Conservation (phyloP, 768 basidiomycete genomes). For the Astraeus odoratus region DNA sequence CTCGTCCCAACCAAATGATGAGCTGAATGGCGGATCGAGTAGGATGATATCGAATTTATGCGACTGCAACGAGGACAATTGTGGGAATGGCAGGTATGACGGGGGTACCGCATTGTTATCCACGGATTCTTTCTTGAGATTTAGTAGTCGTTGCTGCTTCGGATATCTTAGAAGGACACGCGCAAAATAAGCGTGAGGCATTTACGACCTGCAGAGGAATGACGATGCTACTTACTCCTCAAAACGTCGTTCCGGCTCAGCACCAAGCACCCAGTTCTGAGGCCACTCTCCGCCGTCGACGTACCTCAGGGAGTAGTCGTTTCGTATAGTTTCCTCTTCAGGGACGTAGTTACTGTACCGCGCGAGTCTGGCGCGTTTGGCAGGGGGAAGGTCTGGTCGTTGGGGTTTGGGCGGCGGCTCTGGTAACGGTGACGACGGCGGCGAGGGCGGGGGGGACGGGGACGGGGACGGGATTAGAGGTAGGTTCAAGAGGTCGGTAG, state of each 20-base stretch:
- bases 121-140: slow-evolving; percentile 77
- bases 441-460: slow-evolving; percentile 43
- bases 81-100: slow-evolving; percentile 58
- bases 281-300: slow-evolving; percentile 91
- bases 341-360: slow-evolving; percentile 80
- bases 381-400: slow-evolving; percentile 50
- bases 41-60: slow-evolving; percentile 88
- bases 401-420: slow-evolving; percentile 31
- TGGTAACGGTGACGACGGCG: slow-evolving; percentile 38
- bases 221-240: slow-evolving; percentile 71
- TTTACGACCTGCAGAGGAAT: no score
- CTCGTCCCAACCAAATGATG: slow-evolving; percentile 80
- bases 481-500: slow-evolving; percentile 46
- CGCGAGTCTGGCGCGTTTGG: slow-evolving; percentile 64
- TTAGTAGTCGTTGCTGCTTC: slow-evolving; percentile 80
- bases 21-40: slow-evolving; percentile 85
- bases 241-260: slow-evolving; percentile 81
- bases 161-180: slow-evolving; percentile 61
- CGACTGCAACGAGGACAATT: slow-evolving; percentile 49
- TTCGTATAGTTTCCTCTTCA: slow-evolving; percentile 94
- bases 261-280: slow-evolving; percentile 88
- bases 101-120: slow-evolving; percentile 64
- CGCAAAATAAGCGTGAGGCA: no score
- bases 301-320: slow-evolving; percentile 89
- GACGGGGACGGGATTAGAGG: slow-evolving; percentile 55